Evolutionary conservation across 2,329 filamentous ascomycete genomes (phyloP).

Genomic region (Calonectria naviculata): DNA sequence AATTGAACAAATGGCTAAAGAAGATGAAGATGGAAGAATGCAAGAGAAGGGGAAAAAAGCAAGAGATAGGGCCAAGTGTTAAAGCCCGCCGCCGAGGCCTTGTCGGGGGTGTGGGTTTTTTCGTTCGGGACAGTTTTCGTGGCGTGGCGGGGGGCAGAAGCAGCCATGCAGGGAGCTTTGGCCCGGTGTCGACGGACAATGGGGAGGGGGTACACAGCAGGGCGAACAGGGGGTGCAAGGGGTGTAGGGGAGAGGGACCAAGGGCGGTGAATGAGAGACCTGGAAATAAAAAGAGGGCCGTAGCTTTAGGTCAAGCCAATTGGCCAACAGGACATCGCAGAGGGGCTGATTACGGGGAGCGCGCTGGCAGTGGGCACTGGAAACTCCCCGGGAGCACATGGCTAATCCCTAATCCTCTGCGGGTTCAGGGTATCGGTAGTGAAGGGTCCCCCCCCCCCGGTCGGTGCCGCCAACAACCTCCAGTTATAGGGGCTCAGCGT

Average conservation of each 20-base stretch:
- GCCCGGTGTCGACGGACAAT: background rate
- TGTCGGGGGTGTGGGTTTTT: constrained; percentile 30
- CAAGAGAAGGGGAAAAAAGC: constrained; percentile 19
- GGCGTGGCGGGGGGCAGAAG: constrained; percentile 14
- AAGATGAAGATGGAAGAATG: constrained; percentile 29
- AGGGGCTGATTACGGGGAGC: constrained; percentile 33
- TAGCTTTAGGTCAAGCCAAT: background rate
- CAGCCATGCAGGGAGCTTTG: constrained; percentile 12
- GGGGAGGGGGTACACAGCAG: background rate
- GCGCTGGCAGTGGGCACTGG: background rate
- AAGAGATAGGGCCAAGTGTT: constrained; percentile 18
- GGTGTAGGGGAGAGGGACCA: background rate
- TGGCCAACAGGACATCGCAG: background rate
- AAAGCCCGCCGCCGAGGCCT: constrained; percentile 18
- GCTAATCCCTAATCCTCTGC: background rate
- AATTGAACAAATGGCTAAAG: constrained; percentile 39
- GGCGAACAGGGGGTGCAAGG: background rate
- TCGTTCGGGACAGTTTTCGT: constrained; percentile 27
- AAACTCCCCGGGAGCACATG: constrained; percentile 7
- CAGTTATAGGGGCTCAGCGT: background rate
- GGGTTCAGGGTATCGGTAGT: background rate
- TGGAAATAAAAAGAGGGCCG: constrained; percentile 3
- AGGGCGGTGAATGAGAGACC: constrained; percentile 6
- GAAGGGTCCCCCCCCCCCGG: background rate
- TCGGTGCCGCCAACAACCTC: background rate